These are phyloP conservation scores for Candida tunisiensis DNA, from an alignment of 1,139 yeast genomes.

Conservation along the genomic window DNA sequence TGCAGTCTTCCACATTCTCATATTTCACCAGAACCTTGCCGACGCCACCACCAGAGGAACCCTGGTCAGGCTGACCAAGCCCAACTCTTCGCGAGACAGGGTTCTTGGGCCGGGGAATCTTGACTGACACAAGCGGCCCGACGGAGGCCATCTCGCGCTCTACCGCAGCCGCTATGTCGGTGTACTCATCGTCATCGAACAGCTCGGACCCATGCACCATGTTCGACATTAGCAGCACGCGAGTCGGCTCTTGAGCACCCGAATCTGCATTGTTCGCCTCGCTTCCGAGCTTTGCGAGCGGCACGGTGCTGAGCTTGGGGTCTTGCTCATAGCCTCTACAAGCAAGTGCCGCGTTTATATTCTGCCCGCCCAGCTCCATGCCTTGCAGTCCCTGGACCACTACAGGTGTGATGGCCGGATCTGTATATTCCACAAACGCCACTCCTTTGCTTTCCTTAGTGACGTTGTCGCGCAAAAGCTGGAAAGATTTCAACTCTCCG, in stretches of 20 bases:
- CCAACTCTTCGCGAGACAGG: conserved; percentile 13
- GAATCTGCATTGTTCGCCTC: conserved; percentile 2
- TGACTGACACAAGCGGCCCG: conserved; percentile 37
- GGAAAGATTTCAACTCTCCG: conserved; percentile 20
- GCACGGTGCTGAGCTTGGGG: background rate
- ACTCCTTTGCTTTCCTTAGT: conserved; percentile 24
- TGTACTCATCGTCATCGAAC: conserved; percentile 30
- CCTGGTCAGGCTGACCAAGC: no score
- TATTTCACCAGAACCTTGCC: conserved; percentile 65
- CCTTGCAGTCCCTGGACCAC: conserved; percentile 16
- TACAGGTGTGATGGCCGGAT: conserved; percentile 11
- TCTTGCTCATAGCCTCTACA: conserved; percentile 17
- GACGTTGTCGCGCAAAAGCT: no score
- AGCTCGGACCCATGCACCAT: conserved; percentile 49
- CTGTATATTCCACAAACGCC: conserved; percentile 25
- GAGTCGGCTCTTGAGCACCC: conserved; percentile 19
- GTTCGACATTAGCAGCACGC: conserved; percentile 50
- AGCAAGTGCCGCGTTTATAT: conserved; percentile 18
- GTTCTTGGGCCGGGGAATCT: conserved; percentile 37
- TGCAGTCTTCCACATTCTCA: conserved; percentile 32
- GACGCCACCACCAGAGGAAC: conserved; percentile 45
- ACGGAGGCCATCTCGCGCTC: conserved; percentile 30
- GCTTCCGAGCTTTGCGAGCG: background rate
- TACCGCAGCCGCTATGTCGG: conserved; percentile 37
- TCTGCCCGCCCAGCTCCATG: conserved; percentile 16